Conservation (phyloP, 2,329 filamentous ascomycete species). For the Hortaea sp. region DNA sequence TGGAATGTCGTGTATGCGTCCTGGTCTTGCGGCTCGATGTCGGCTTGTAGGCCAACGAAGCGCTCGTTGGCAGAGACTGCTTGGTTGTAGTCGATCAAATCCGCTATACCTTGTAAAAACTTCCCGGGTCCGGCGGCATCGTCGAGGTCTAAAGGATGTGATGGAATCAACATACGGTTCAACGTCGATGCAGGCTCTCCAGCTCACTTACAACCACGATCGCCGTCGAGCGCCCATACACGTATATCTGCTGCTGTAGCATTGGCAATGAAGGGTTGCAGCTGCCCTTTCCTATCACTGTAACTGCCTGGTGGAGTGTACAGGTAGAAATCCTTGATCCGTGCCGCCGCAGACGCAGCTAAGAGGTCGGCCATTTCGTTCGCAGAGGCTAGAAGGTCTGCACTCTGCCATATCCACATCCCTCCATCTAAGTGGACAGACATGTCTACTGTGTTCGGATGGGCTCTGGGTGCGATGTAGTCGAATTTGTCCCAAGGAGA, state of each 20-base stretch:
- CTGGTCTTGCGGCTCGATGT: conserved; percentile 5
- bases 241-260: conserved; percentile 1
- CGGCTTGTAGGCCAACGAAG: conserved; percentile 8
- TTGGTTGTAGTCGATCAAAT: conserved; percentile 6
- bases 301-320: conserved; percentile 7
- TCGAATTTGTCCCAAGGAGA: too few relatives aligned
- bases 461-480: too few relatives aligned
- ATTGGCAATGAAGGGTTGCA: conserved; percentile 1
- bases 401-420: conserved; percentile 8
- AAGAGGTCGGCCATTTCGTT: conserved; percentile 1
- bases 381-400: neutral
- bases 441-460: too few relatives aligned
- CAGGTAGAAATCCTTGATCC: conserved; percentile 4
- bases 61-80: conserved; percentile 1
- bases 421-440: neutral
- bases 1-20: conserved; percentile 1
- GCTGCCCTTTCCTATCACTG: neutral
- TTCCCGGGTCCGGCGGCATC: neutral
- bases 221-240: conserved; percentile 9
- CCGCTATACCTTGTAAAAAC: neutral
- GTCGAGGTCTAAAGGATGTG: neutral
- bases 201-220: neutral
- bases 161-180: too few relatives aligned
- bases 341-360: neutral
- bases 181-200: conserved; percentile 1